Evolutionary conservation across 441 rosid genomes (phyloP), one percentile per base, ranked within the genome.

Genomic region (Brassica balearica): DNA sequence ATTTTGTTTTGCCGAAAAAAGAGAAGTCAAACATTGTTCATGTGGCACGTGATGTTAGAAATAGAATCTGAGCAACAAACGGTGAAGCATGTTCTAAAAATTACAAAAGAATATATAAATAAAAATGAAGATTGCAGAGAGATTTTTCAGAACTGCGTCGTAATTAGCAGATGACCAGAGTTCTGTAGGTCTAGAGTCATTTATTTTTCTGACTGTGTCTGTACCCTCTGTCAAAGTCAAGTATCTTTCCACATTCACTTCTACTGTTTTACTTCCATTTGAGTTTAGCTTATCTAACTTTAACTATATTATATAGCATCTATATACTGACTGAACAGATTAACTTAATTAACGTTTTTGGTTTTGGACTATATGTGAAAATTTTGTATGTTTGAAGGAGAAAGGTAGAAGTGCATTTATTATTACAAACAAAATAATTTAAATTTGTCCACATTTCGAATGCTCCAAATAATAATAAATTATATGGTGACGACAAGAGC

Each of bases 401-500:
- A 78, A 60, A 72, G 65, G 29, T 59, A 69, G 29, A 78, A 77
- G 12, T 58, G 14, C 12, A 8, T 41, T 46, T 65, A 17, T 58
- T 48, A 29, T 61, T 61, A 46, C 56, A 10, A 41, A 23, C 64
- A 15, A 64, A 69, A 80, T 56, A 10, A 75, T 70, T 29, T 6
- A 14, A 19, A 11, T 7, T 25, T 72, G 53, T 69, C 36, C 15
- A 58, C 46, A 43, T 41, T 64, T 64, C 79, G 69, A 75, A 65
- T 5, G 11, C 43, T 80, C 82, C 79, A 75, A 59, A 48, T 32
- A 34, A 59, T 69, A 12, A 75, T 51, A 15, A 34, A 80, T 65
- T 66, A 65, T n/a, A 58, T 2, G 59, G 72, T 20, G 55, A 80
- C 60, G 80, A 80, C 73, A 75, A 80, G 73, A 60, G 80, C 80